Evolutionary conservation across 2,329 filamentous ascomycete genomes (phyloP).

Genomic region (Fusarium cicatricum): DNA sequence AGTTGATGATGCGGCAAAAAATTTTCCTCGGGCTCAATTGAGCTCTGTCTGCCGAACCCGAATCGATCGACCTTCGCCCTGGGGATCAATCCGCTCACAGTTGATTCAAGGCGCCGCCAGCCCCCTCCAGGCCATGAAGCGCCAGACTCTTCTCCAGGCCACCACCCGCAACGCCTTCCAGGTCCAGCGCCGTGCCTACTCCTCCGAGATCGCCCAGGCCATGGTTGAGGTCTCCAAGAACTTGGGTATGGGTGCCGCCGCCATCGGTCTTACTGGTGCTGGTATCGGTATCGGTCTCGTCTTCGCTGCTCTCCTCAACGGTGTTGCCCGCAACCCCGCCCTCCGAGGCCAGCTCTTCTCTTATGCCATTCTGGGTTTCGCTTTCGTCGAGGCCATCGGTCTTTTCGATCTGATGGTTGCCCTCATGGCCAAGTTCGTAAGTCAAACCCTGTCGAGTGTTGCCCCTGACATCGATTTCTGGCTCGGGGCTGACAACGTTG

Average conservation of each 20-base stretch:
- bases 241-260: constrained; percentile 87
- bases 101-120: constrained; percentile 60
- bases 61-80: constrained; percentile 45
- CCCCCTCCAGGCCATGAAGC: constrained; percentile 79
- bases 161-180: constrained; percentile 71
- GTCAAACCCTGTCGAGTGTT: constrained; percentile 46
- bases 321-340: constrained; percentile 92
- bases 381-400: constrained; percentile 93
- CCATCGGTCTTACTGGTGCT: constrained; percentile 91
- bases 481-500: constrained; percentile 17
- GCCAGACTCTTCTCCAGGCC: constrained; percentile 73
- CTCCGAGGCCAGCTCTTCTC: constrained; percentile 96
- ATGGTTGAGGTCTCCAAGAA: constrained; percentile 92
- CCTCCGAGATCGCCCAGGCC: constrained; percentile 86
- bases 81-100: constrained; percentile 45
- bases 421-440: constrained; percentile 91
- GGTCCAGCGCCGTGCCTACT: constrained; percentile 78
- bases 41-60: constrained; percentile 34
- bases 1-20: constrained; percentile 51
- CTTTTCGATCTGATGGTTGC: constrained; percentile 91
- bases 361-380: constrained; percentile 94
- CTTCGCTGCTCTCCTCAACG: constrained; percentile 88
- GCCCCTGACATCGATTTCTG: neutral
- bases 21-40: constrained; percentile 44
- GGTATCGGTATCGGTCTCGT: constrained; percentile 97